Percentiles rank a stretch among this genome's conserved stretches.
These are phyloP conservation scores for Trametes punicea DNA, from an alignment of 768 basidiomycete species.

Conservation along the genomic window DNA sequence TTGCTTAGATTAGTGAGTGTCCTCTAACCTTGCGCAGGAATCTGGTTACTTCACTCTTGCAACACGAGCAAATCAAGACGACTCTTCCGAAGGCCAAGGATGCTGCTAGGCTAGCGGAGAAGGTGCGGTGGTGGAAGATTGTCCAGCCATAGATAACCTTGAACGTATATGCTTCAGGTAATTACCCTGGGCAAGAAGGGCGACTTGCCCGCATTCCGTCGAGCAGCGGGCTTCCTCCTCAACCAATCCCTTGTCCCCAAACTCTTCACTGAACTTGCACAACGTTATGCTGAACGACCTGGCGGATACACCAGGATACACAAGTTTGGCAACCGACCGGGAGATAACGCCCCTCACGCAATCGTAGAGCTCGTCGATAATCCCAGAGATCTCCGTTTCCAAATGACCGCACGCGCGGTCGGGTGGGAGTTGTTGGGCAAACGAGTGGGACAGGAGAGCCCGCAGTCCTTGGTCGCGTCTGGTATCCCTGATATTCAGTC, in stretches of 20 bases:
- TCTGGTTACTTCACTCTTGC: conserved; percentile 87
- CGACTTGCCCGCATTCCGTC: conserved; percentile 60
- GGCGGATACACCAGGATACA: conserved; percentile 97
- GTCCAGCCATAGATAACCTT: neutral
- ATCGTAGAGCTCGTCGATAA: conserved; percentile 95
- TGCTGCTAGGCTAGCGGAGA: conserved; percentile 87
- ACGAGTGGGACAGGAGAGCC: conserved; percentile 44
- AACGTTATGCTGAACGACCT: conserved; percentile 75
- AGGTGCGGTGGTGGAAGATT: conserved; percentile 43
- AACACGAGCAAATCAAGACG: conserved; percentile 95
- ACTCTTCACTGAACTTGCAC: conserved; percentile 74
- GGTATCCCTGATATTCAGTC: conserved; percentile 46
- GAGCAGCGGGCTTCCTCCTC: conserved; percentile 78
- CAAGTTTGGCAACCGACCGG: conserved; percentile 82
- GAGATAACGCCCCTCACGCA: conserved; percentile 92
- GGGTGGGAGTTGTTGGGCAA: conserved; percentile 77
- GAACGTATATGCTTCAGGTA: conserved; percentile 46
- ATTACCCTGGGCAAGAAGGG: conserved; percentile 92
- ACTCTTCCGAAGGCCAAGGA: conserved; percentile 95
- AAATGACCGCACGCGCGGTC: conserved; percentile 83
- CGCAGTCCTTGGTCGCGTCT: conserved; percentile 46
- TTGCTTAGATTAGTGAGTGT: neutral
- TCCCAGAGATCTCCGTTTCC: conserved; percentile 82
- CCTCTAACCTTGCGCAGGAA: conserved; percentile 52
- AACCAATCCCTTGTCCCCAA: conserved; percentile 71